Evolutionary conservation across 2,329 filamentous ascomycete genomes (phyloP), one percentile per base, ranked within the genome.

Genomic region (Trichoderma endophyticum): DNA sequence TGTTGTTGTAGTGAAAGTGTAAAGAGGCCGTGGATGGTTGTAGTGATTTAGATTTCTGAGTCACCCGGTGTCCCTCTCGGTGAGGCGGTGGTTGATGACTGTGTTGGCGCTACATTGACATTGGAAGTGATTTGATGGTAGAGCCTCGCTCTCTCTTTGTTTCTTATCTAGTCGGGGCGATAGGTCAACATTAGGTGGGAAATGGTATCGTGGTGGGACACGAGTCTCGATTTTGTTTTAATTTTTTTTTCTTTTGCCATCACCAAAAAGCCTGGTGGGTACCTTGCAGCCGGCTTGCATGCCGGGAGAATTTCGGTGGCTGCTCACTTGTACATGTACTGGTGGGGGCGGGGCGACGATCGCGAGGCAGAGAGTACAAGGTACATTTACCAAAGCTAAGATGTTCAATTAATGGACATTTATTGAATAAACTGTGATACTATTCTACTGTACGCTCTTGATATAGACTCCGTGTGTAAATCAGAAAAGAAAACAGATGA

Each of bases 251-350:
- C 69, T 61, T 70, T 34, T 51, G 60, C 43, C 21, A 4, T 56
- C 48, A 64, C 34, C 24, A 59, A 36, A 51, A 21, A n/a, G 28
- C 39, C 39, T 2, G 32, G 68, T 70, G 68, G 68, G 60, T 63
- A 65, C 60, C 51, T 57, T 48, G 24, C 34, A 43, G 56, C 32
- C 51, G 68, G 56, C 68, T 71, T 68, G 62, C 48, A 71, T 36
- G 59, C 26, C 71, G 71, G 71, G 28, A 73, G 62, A 73, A 73
- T 62, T 9, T 71, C 71, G 71, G 71, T 36, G 43, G 28, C 36
- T 4, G 30, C 7, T 66, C 12, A 26, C 11, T 14, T 63, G 60
- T 63, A 21, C 12, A 39, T 62, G 21, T 62, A 39, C 36, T 34
- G 30, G 57, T 60, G 57, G 57, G 57, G 57, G 57, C 18, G 57